Conservation (phyloP, 2,329 filamentous ascomycete species). For the Xylariaceae sp. region DNA sequence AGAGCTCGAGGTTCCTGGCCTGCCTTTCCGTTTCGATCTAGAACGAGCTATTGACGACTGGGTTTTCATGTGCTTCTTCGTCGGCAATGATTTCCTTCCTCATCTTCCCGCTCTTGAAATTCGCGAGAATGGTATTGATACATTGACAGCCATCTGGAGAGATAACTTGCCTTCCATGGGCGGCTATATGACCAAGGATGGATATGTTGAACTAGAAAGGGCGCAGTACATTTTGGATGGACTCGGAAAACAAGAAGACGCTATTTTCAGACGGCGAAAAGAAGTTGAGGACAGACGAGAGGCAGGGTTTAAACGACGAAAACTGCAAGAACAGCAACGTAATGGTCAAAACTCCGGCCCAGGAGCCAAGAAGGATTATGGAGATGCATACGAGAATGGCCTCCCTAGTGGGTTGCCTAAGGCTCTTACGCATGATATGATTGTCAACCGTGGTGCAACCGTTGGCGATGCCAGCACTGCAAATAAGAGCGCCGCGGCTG, state of each 20-base stretch:
- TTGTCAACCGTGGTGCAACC: conserved; percentile 72
- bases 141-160: conserved; percentile 94
- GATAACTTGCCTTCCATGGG: conserved; percentile 91
- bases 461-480: conserved; percentile 74
- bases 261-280: conserved; percentile 87
- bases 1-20: conserved; percentile 81
- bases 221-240: conserved; percentile 89
- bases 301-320: conserved; percentile 78
- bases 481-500: conserved; percentile 93
- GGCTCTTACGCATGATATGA: conserved; percentile 82
- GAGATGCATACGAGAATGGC: conserved; percentile 35
- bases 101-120: conserved; percentile 98
- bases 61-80: conserved; percentile 99
- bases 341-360: conserved; percentile 42
- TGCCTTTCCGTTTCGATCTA: conserved; percentile 89
- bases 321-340: conserved; percentile 66
- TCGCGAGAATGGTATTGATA: conserved; percentile 95
- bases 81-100: conserved; percentile 97
- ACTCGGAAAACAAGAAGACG: conserved; percentile 89
- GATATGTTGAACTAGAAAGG: conserved; percentile 83
- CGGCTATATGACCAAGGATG: conserved; percentile 95
- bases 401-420: conserved; percentile 60
- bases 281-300: conserved; percentile 85
- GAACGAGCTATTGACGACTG: conserved; percentile 96
- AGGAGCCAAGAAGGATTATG: conserved; percentile 34